Base-by-base conservation (phyloP, 768 basidiomycete genomes). In the Cytidiella melzeri region DNA sequence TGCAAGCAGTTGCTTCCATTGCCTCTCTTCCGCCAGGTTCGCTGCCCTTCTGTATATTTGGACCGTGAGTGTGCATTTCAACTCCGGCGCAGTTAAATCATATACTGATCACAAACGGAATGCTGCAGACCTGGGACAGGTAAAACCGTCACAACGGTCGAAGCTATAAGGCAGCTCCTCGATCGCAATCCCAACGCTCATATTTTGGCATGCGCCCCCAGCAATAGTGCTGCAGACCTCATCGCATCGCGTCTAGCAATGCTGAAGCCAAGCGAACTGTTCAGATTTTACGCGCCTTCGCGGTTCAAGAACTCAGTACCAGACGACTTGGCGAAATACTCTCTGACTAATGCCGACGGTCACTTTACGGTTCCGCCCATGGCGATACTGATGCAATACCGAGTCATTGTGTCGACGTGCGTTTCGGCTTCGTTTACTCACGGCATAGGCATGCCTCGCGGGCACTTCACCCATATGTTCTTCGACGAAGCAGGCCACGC, bases 401-500 rank as follows among this genome's bases (percentile, higher is more conserved):
- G 70, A 1, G 77, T 84, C 0, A 66, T 85, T n/a, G 75, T 87
- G 7, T 68, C 77, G 1, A 87, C 84, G 0, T 85, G 84, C 43
- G 70, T 80, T 7, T 83, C 84, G 0, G 78, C 81, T 0, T 76
- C 77, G 1, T 72, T 82, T 36, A 67, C 71, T 1, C 70, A 71
- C 21, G 77, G 76, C 1, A 69, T 84, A 34, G 83, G 83, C 0
- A 69, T 86, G 39, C 65, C 72, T 0, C 67, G 73, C 1, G 84
- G 84, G 0, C 78, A 84, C 60, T 87, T 79, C 60, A 73, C 69
- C 7, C 81, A 87, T 52, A 80, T 87, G 12, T 82, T 87, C 58
- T 64, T 84, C 7, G 84, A 87, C 55, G 84, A 87, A 59, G 84
- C 83, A 0, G 84, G 81, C 0, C 84, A 87, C 56, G 82, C 83